A percentile compares a stretch with the other conserved stretches of the same genome.
phyloP scores from a whole-genome alignment of 352 stramenopile species.

The Detonula confervacea region DNA sequence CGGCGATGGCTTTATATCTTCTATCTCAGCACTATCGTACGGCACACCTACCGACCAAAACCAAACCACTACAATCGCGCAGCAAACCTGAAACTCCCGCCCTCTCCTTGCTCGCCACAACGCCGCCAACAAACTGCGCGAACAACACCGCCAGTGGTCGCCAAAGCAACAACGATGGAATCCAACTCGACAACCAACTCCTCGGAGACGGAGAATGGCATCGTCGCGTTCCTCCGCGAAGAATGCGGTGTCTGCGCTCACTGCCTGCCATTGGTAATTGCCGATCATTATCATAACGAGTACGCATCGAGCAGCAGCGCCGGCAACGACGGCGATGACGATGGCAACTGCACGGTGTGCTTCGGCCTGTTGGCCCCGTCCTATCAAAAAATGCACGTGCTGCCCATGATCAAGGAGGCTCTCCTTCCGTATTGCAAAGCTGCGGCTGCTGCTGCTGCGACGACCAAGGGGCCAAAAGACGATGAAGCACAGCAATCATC shows the following conservation, averaged over 20 bases:
- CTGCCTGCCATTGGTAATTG: conserved; percentile 23
- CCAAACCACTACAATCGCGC: no score
- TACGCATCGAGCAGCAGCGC: neutral
- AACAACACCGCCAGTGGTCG: no score
- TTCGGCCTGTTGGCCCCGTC: conserved; percentile 24
- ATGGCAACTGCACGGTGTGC: conserved; percentile 31
- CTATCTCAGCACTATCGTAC: no score
- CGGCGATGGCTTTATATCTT: no score
- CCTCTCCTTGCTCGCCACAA: no score
- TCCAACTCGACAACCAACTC: neutral
- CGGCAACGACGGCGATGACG: neutral
- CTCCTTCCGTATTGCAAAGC: conserved; percentile 30
- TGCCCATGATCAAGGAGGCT: conserved; percentile 13
- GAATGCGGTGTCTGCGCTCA: conserved; percentile 31
- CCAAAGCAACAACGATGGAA: no score
- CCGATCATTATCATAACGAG: neutral
- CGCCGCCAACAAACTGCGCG: no score
- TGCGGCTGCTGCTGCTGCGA: neutral
- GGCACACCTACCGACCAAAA: no score
- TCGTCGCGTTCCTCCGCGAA: conserved; percentile 5
- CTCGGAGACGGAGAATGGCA: neutral
- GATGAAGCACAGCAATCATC: neutral
- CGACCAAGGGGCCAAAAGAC: no score
- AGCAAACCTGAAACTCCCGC: no score
- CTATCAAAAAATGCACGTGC: conserved; percentile 13